Base-by-base conservation (phyloP, 352 stramenopile genomes). In the Phytophthora syringae region DNA sequence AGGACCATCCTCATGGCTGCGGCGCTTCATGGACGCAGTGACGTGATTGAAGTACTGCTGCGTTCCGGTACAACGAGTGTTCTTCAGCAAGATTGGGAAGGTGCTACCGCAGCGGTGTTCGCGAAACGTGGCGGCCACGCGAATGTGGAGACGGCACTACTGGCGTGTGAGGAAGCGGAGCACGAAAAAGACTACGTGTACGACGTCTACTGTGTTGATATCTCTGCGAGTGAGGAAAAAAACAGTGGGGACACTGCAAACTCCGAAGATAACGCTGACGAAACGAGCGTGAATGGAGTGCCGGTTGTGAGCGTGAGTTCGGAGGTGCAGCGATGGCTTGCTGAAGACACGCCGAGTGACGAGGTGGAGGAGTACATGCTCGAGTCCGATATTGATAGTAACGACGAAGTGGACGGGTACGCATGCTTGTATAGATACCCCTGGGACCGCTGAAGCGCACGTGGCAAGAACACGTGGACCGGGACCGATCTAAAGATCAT, bases 181-280 rank as follows among this genome's bases (percentile, higher is more conserved):
- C 64, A 68, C 18, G 87, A 95, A 55, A 95, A 93, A 40, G 79
- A 92, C 51, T 95, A 80, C 42, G 87, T 95, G 9, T 95, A 94
- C 42, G 87, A 95, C 45, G 82, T 95, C 16, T 95, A 95, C 73
- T 94, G 87, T 45, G 77, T 95, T 42, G 87, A 95, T 27, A 72
- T 89, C 22, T 75, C 76, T 3, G 70, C 80, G 6, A 90, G 72
- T 47, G 63, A 80, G 27, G 39, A 68, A 20, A 64, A 67, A 55
- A 39, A 68, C 6, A 69, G 15, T 27, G 34, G 53, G n/a, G 67
- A 72, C 11, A 43, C 13, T 15, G 36, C 18, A 4, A 67, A n/a
- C 13, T 50, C 64, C 13, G 52, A 53, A 22, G 56, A 67, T 30
- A 64, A 44, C 18, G 34, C 67, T 0, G 60, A 72, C 24, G 52